Evolutionary conservation across 805 yeast genomes (phyloP), one percentile per base, ranked within the genome.

Genomic region (Lachancea lanzarotensis): DNA sequence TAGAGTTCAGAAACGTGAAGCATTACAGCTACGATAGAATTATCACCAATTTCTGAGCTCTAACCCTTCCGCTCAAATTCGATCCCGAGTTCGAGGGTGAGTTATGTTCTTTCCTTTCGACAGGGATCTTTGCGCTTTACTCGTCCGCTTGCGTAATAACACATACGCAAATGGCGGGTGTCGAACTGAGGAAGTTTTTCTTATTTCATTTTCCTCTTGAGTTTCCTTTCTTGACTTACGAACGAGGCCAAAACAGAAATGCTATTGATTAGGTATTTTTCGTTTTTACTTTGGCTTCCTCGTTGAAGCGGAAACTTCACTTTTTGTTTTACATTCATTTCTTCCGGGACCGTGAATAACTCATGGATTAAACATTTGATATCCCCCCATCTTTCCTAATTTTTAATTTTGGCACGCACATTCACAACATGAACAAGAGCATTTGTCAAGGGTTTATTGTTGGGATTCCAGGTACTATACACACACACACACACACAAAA

Each of bases 321-420:
- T 37, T 29, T 30, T 42, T 43, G 40, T 36, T 43, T 38, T 43
- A n/a, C 39, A 43, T 42, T 42, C 45, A 37, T 29, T 38, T 43
- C 40, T 38, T 7, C 22, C 25, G 35, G 47, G 47, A 41, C 29
- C 37, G 39, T 39, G 47, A 44, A 38, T 34, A 44, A 40, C 35
- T 35, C 36, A 38, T 32, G 46, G 22, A 44, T 46, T 45, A 48
- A 48, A 51, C 50, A 46, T 48, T 45, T 46, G 54, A 51, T 51
- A 51, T 51, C 54, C 54, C 52, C 34, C 52, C 52, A 29, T 10
- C 29, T 35, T 41, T 49, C 40, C 48, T 51, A 48, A 50, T 48
- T 40, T 49, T 45, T 47, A 31, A 46, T 47, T 44, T 48, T 45
- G 52, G 48, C 52, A 42, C 45, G 46, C 49, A 48, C 44, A 41